Base-by-base conservation (phyloP, 768 basidiomycete genomes). In the Boletus vinaceobasis region DNA sequence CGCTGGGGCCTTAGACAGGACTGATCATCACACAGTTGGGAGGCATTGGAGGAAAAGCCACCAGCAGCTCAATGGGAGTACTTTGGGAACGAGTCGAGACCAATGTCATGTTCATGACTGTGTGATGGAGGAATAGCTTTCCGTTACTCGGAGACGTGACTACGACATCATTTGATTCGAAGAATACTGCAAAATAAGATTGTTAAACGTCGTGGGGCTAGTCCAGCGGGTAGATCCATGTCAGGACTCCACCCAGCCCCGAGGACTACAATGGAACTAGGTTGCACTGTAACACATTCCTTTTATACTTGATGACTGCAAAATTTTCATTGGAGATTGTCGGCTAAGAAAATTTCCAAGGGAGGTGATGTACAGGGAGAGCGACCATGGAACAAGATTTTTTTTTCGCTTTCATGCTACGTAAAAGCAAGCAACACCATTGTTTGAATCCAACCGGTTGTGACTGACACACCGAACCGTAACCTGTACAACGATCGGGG, bases 51-150 rank as follows among this genome's bases (percentile, higher is more conserved):
- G 66, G 88, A 92, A 69, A 86, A 84, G 55, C 83, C 92, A 23
- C 83, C 84, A 56, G 77, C 80, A 11, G 89, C 88, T 21, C 94
- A 97, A 71, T 98, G 94, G 93, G 84, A 88, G 63, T 91, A 93
- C 67, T 78, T 84, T 71, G 86, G 83, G 53, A 79, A 80, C 71
- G 74, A 74, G 35, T 73, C 80, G 38, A 72, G 67, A 38, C 73
- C 77, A 26, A 72, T 73, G 56, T 77, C 69, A 58, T 70, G 61
- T 60, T 53, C 9, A 52, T 26, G 45, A 10, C 31, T 13, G 15
- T 8, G 42, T 10, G 42, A 17, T 10, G 15, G 33, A 32, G 14
- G 29, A 36, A n/a, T 37, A 31, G 21, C n/a, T 43, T 44, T 48
- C 26, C 39, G 50, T 54, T 40, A 26, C 31, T 36, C 19, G 14